These are phyloP conservation scores for Xylaria scruposa DNA, from an alignment of 495 filamentous ascomycete species.

Conservation along the genomic window DNA sequence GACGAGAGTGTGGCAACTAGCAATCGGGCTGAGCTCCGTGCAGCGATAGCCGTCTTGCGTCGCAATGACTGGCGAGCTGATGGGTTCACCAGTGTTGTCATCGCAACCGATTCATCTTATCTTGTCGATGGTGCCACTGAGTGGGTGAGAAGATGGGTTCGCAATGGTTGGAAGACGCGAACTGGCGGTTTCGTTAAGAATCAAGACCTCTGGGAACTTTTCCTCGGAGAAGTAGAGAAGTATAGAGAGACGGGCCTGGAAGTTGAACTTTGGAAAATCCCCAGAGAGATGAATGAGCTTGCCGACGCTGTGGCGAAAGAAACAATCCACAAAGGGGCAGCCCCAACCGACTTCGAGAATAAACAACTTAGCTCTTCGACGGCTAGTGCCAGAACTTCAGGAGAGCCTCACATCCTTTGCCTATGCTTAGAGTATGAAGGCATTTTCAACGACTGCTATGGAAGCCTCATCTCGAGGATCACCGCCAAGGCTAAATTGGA, in stretches of 20 bases:
- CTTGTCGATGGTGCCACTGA: constrained; percentile 45
- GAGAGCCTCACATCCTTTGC: constrained; percentile 14
- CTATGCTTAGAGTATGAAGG: constrained; percentile 22
- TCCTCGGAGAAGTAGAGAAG: constrained; percentile 29
- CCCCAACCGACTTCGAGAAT: constrained; percentile 11
- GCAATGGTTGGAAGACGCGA: constrained; percentile 39
- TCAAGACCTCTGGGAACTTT: constrained; percentile 47
- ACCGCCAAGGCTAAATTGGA: constrained; percentile 21
- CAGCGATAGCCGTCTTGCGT: constrained; percentile 47
- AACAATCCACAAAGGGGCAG: constrained; percentile 26
- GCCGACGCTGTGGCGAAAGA: constrained; percentile 40
- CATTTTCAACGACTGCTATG: constrained; percentile 15
- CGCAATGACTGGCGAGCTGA: constrained; percentile 38
- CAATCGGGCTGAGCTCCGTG: constrained; percentile 52
- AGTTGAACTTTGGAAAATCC: constrained; percentile 48
- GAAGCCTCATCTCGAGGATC: constrained; percentile 16
- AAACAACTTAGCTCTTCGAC: neutral
- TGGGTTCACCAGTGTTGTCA: constrained; percentile 42
- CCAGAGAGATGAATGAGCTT: constrained; percentile 37
- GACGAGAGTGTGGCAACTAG: constrained; percentile 39
- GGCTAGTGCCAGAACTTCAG: constrained; percentile 9
- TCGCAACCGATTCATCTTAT: constrained; percentile 49
- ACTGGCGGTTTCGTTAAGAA: constrained; percentile 41
- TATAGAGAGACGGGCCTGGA: constrained; percentile 33
- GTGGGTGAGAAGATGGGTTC: constrained; percentile 38